Conservation (phyloP, 176 grass and related monocot species). For the Aegilops tauschii region DNA sequence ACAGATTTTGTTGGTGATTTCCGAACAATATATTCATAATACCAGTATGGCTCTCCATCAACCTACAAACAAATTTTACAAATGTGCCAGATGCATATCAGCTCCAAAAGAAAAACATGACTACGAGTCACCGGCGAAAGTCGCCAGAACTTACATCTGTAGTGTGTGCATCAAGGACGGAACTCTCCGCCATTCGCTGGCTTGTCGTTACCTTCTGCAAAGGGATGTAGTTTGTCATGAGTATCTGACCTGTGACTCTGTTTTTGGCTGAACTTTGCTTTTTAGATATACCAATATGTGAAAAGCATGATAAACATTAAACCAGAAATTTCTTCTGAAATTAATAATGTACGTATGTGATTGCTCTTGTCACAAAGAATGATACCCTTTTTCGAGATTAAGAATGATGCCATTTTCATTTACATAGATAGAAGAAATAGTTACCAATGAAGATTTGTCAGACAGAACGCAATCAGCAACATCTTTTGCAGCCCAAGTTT, state of each 20-base stretch:
- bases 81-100: not conserved
- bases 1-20: slow-evolving; percentile 87
- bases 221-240: not conserved
- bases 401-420: not conserved
- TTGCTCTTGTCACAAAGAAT: not conserved
- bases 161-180: slow-evolving; percentile 90
- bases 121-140: not conserved
- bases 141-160: slow-evolving; percentile 47
- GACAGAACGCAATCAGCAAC: slow-evolving; percentile 94
- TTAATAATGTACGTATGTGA: not conserved
- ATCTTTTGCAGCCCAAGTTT: slow-evolving; percentile 75
- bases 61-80: slow-evolving; percentile 47
- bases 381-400: too few species aligned
- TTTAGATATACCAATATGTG: not conserved
- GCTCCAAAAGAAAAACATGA: not conserved
- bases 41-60: slow-evolving; percentile 86
- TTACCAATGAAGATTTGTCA: slow-evolving; percentile 85
- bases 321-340: not conserved
- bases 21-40: slow-evolving; percentile 91
- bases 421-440: slow-evolving; percentile 5
- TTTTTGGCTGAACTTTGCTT: not conserved
- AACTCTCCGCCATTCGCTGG: slow-evolving; percentile 87
- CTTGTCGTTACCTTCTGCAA: slow-evolving; percentile 68
- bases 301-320: not conserved
- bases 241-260: too few species aligned